Evolutionary conservation across 192 early-diverging fungal species (phyloP), one percentile per base, ranked within the genome.

Genomic region (Mortierella hygrophila): DNA sequence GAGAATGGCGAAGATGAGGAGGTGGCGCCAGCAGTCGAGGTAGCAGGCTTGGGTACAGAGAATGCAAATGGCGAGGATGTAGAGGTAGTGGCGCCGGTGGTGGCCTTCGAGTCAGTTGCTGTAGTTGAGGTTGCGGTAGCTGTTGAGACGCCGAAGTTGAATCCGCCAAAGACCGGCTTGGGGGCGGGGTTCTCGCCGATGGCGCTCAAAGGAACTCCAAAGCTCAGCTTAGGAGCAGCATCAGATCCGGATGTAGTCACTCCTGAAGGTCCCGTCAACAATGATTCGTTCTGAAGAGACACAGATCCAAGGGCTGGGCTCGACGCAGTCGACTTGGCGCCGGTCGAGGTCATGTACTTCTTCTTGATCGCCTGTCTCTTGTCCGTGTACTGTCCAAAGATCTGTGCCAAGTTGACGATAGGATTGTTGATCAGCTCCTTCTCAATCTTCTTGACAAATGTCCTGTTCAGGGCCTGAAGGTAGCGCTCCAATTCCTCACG

Each of bases 381-480:
- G 6, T 60, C 55, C 6, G 65, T 77, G 44, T 77, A 77, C 20
- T 77, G 60, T 29, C 40, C n/a, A 47, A 77, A 77, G n/a, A 77
- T 37, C 29, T 47, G 55, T 11, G 76, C 60, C 65, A 77, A 49
- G 65, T 77, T 77, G 41, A 77, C 44, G 18, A 41, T 8, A 1
- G 41, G 11, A 11, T 77, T 63, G 42, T 77, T 77, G 40, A 37
- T 15, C 60, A 49, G 6, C 18, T 60, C 76, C n/a, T 68, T 44
- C 63, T 40, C 23, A 23, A 77, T 41, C 76, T 77, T 77, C 6
- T 77, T 46, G 26, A 63, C 42, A 70, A 77, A 77, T 4, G 41
- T 69, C 57, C 42, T 69, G 46, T 77, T 77, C 11, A 77, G 20
- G 7, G 38, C 76, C 26, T 21, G 29, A 21, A 77, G 65, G 23